Evolutionary conservation across 2,329 filamentous ascomycete genomes (phyloP).

Genomic region (Colletotrichum eremochloae): DNA sequence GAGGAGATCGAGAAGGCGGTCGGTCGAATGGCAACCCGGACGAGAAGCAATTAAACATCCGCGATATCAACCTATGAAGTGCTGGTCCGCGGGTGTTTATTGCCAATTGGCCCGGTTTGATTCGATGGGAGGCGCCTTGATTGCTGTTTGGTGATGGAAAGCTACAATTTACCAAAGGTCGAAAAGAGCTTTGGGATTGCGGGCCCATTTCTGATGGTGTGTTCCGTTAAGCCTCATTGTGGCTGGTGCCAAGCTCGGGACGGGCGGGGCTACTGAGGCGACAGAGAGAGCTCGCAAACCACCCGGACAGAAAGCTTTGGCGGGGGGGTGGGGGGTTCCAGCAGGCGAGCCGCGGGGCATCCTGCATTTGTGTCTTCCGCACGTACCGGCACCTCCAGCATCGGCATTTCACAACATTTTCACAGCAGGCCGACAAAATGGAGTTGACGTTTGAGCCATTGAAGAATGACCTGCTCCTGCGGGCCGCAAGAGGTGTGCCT

Average conservation of each 20-base stretch:
- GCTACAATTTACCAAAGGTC: constrained; percentile 15
- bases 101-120: constrained; percentile 22
- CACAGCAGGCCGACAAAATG: constrained; percentile 63
- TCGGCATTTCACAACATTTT: not conserved
- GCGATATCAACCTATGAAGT: not conserved
- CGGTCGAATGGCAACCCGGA: not conserved
- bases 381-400: constrained; percentile 10
- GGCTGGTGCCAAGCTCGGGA: constrained; percentile 17
- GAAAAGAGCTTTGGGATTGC: constrained; percentile 25
- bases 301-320: constrained; percentile 33
- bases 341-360: constrained; percentile 24
- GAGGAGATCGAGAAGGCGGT: not conserved
- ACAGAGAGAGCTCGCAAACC: not conserved
- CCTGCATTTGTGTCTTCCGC: constrained; percentile 23
- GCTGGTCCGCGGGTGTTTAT: not conserved
- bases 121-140: constrained; percentile 2
- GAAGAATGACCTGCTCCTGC: constrained; percentile 92
- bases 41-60: not conserved
- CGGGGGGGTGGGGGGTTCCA: constrained; percentile 36
- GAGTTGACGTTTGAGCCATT: constrained; percentile 81
- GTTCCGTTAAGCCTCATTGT: constrained; percentile 17
- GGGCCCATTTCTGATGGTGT: constrained; percentile 7
- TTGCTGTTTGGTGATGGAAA: constrained; percentile 20
- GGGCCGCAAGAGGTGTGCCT: constrained; percentile 85
- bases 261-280: constrained; percentile 27